Evolutionary conservation across 1,284 basidiomycete species (phyloP), one percentile per base, ranked within the genome.

Genomic region (Agaricales sp.): DNA sequence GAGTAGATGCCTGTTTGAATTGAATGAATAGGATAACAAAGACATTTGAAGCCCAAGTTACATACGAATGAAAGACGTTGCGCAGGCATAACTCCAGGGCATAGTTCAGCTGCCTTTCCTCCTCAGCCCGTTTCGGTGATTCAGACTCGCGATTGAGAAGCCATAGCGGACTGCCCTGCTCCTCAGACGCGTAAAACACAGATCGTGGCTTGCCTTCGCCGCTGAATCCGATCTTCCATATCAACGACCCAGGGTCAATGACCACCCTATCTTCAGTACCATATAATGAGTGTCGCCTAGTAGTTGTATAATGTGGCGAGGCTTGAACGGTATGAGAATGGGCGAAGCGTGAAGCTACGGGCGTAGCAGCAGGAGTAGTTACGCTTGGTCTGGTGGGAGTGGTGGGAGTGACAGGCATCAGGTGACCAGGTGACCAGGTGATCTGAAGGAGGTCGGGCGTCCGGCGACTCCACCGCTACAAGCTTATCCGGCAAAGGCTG

Each of bases 171-270:
- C 60, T 56, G 2, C 68, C 69, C n/a, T 59, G 61, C 23, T 64
- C 59, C 16, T 66, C 60, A 22, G 69, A 67, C 0, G 77, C 73
- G 54, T 76, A 75, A 63, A 89, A 82, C 20, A 91, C 78, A 54
- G 89, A 81, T 55, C 89, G 67, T 13, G 90, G 87, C 52, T 77
- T 73, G n/a, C 86, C 83, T 68, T 92, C 90, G 16, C 90, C 89
- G 61, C 87, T 90, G 67, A 92, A 92, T 1, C 91, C 90, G 4
- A 88, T 84, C 65, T 90, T 91, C 88, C 89, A 92, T 51, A 91
- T 74, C 46, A 79, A 74, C 45, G 85, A 89, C 43, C 90, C 90
- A 22, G 87, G 80, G 61, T 93, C 90, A 52, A 92, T 80, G 47
- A 92, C 77, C 46, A 92, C 78, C 47, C 89, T 75, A 61, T 92